Conservation (phyloP, 106 monocot genomes). For the Cymbidium sinense region DNA sequence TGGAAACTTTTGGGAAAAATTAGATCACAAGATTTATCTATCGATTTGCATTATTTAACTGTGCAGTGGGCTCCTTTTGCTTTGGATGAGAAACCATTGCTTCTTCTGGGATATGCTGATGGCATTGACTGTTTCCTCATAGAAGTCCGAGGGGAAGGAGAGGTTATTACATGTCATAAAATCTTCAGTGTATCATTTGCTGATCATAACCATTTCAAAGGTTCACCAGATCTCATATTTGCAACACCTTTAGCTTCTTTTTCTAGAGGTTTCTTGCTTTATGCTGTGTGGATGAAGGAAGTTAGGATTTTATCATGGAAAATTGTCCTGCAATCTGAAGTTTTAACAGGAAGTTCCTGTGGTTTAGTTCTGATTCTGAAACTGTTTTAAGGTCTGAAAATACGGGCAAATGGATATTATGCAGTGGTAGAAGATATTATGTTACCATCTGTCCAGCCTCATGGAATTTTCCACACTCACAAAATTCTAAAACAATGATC, state of each 20-base stretch:
- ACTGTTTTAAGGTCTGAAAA: constrained; percentile 8
- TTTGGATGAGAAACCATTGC: constrained; percentile 47
- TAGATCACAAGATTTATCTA: constrained; percentile 21
- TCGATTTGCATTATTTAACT: constrained; percentile 40
- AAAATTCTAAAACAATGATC: constrained; percentile 25
- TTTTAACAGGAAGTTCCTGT: constrained; percentile 23
- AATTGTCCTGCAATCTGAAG: constrained; percentile 45
- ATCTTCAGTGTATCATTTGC: constrained; percentile 55
- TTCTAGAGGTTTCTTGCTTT: constrained; percentile 48
- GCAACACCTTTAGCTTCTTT: constrained; percentile 40
- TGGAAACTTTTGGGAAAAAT: constrained; percentile 67
- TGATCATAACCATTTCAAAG: constrained; percentile 15
- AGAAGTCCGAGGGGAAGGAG: constrained; percentile 24
- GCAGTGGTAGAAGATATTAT: constrained; percentile 30
- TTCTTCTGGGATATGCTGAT: constrained; percentile 60
- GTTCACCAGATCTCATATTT: constrained; percentile 51
- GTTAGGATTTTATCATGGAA: constrained; percentile 76
- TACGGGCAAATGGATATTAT: constrained; percentile 14
- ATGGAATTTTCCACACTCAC: constrained; percentile 36
- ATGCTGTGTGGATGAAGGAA: constrained; percentile 51
- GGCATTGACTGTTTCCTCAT: constrained; percentile 75
- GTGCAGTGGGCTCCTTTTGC: constrained; percentile 73
- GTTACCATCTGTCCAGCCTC: constrained; percentile 21
- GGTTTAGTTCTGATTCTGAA: constrained; percentile 18
- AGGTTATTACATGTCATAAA: constrained; percentile 38